Evolutionary conservation across 2,329 filamentous ascomycete species (phyloP).

Genomic region (Aureobasidium sp.): DNA sequence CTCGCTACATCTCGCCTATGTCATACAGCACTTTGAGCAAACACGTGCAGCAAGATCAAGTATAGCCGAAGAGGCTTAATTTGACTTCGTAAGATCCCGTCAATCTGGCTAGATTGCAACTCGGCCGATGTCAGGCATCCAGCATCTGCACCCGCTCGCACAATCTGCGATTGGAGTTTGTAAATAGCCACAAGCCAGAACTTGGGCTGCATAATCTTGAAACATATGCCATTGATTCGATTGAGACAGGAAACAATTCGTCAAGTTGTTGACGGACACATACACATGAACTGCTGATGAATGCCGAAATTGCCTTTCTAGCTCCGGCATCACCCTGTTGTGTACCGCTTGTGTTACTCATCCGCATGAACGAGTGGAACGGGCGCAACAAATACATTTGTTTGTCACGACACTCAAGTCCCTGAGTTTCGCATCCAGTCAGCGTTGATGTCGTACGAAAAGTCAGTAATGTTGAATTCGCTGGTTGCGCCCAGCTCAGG

Average conservation of each 20-base stretch:
- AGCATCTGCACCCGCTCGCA: neutral
- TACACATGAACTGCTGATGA: neutral
- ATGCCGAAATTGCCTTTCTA: neutral
- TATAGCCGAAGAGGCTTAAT: conserved; percentile 5
- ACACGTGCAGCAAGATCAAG: neutral
- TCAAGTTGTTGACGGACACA: neutral
- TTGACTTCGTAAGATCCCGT: neutral
- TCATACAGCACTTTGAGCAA: neutral
- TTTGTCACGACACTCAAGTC: neutral
- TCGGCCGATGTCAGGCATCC: neutral
- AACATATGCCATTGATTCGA: too few relatives aligned
- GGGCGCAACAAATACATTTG: neutral
- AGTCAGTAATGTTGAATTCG: conserved; percentile 72
- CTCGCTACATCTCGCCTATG: neutral
- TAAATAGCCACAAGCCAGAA: neutral
- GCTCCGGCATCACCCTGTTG: neutral
- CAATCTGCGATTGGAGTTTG: neutral
- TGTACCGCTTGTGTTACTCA: neutral
- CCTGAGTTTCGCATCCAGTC: conserved; percentile 52
- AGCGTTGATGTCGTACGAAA: conserved; percentile 65
- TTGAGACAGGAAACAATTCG: too few relatives aligned
- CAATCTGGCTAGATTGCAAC: too few relatives aligned
- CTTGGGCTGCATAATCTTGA: neutral
- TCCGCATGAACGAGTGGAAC: neutral
- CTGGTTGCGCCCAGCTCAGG: conserved; percentile 34